A percentile compares a stretch with the other conserved stretches of the same genome.
Evolutionary conservation across 805 yeast genomes (phyloP).

Genomic region (Ogataea ramenticola): DNA sequence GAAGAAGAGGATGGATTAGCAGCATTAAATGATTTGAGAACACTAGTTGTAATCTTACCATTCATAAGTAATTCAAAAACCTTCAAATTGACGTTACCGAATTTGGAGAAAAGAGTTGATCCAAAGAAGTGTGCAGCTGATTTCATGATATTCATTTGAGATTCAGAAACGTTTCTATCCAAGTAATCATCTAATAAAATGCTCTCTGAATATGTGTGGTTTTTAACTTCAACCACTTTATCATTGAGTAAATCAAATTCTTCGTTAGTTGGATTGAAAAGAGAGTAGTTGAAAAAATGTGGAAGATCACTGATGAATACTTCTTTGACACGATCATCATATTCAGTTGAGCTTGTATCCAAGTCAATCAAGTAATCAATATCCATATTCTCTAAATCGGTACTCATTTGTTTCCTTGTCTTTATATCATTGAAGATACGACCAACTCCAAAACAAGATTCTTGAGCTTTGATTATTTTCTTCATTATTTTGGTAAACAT

Average conservation of each 20-base stretch:
- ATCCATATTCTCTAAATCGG: not conserved
- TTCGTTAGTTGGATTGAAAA: not conserved
- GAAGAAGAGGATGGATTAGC: not conserved
- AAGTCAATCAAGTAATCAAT: conserved; percentile 1
- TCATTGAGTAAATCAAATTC: not conserved
- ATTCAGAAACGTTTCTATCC: not conserved
- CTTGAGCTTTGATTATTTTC: not conserved
- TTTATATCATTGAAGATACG: not conserved
- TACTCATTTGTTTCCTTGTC: not conserved
- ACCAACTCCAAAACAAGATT: not conserved
- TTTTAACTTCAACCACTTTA: not conserved
- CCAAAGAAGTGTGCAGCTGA: not conserved
- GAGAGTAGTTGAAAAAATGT: not conserved
- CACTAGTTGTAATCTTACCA: not conserved
- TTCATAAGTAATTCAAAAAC: not conserved
- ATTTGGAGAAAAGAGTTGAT: not conserved
- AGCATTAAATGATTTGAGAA: not conserved
- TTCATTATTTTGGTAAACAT: not conserved
- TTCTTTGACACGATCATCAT: not conserved
- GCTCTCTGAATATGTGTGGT: not conserved
- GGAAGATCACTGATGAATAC: not conserved
- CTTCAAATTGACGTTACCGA: not conserved
- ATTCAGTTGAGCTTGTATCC: not conserved
- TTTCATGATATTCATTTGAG: not conserved
- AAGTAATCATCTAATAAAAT: not conserved